These are phyloP conservation scores for Micractinium sp. DNA, from an alignment of 139 green algal species.

Conservation along the genomic window DNA sequence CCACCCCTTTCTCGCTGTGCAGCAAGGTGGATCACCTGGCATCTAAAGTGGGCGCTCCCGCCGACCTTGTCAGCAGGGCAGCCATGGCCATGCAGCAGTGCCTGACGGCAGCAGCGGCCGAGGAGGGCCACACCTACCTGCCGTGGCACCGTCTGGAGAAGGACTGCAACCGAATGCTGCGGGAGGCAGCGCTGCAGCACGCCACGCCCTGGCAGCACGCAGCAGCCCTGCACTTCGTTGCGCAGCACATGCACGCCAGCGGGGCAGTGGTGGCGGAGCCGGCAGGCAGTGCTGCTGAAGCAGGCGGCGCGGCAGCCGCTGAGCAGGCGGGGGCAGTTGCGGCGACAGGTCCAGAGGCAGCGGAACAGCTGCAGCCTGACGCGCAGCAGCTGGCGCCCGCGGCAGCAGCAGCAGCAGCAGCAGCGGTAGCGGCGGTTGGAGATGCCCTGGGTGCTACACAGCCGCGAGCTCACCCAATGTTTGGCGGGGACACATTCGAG, in stretches of 20 bases:
- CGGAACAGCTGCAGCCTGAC: background rate
- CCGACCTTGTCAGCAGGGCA: slow-evolving; percentile 45
- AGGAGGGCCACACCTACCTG: slow-evolving; percentile 61
- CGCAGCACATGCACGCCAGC: slow-evolving; percentile 32
- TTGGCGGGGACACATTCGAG: background rate
- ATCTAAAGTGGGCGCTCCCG: background rate
- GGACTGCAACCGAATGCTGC: slow-evolving; percentile 23
- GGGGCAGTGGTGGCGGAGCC: slow-evolving; percentile 37
- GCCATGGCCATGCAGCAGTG: slow-evolving; percentile 41
- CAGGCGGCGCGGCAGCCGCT: background rate
- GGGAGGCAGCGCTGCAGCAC: background rate
- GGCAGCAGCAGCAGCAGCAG: background rate
- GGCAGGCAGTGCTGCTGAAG: background rate
- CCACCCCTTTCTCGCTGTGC: background rate
- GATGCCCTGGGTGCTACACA: background rate
- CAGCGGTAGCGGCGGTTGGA: background rate
- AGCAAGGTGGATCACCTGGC: slow-evolving; percentile 53
- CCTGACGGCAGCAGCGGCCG: slow-evolving; percentile 31
- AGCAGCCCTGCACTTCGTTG: slow-evolving; percentile 25
- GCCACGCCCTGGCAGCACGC: slow-evolving; percentile 32
- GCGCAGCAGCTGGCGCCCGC: background rate
- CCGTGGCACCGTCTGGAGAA: slow-evolving; percentile 46
- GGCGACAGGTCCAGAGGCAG: background rate
- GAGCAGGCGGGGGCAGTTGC: background rate
- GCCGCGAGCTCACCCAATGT: background rate